Evolutionary conservation across 2,329 filamentous ascomycete species (phyloP).

Genomic region (Ophiocordyceps unilateralis): DNA sequence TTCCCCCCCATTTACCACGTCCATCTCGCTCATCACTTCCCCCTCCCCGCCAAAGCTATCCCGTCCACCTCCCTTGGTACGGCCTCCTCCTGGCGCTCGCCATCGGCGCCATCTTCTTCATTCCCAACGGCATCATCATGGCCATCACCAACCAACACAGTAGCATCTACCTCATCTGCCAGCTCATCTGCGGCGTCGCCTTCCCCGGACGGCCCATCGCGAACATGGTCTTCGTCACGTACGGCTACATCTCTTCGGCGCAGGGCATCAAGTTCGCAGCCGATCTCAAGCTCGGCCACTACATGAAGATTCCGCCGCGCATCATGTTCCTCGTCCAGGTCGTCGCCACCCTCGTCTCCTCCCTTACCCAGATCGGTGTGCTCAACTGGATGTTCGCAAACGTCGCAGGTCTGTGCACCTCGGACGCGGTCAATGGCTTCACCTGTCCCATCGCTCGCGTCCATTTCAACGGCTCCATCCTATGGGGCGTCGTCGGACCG

Average conservation of each 20-base stretch:
- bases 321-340: conserved; percentile 66
- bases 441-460: conserved; percentile 76
- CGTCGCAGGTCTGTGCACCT: conserved; percentile 61
- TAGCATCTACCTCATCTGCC: conserved; percentile 73
- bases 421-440: conserved; percentile 69
- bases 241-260: conserved; percentile 75
- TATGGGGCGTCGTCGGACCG: conserved; percentile 80
- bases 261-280: conserved; percentile 82
- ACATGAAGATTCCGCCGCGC: conserved; percentile 75
- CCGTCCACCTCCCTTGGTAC: conserved; percentile 73
- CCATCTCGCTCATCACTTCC: not conserved
- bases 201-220: conserved; percentile 77
- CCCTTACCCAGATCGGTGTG: conserved; percentile 64
- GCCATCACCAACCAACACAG: conserved; percentile 82
- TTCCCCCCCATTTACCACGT: not conserved
- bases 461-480: conserved; percentile 77
- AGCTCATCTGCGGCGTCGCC: conserved; percentile 64
- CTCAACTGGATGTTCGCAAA: conserved; percentile 82
- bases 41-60: conserved; percentile 33
- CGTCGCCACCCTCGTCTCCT: conserved; percentile 57
- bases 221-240: conserved; percentile 88
- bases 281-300: conserved; percentile 74
- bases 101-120: conserved; percentile 68
- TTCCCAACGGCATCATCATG: conserved; percentile 86
- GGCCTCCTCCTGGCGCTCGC: conserved; percentile 62